Percentiles rank a stretch among this genome's conserved stretches.
phyloP scores from a whole-genome alignment of 1,284 basidiomycete genomes.

The Megacollybia platyphylla region DNA sequence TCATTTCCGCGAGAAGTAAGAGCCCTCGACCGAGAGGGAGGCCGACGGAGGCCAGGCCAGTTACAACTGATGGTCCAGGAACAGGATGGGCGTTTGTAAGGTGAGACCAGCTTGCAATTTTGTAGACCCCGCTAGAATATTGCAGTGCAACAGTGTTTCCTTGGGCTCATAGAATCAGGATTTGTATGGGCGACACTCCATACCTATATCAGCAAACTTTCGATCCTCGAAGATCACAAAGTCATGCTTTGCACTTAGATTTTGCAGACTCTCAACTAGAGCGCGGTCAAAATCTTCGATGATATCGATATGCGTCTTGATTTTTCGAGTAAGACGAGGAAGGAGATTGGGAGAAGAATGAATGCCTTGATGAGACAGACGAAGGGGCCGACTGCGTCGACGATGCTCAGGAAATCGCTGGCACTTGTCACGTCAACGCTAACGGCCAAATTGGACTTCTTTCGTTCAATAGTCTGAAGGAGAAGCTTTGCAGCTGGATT shows the following conservation, averaged over 20 bases:
- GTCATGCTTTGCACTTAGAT: slow-evolving; percentile 73
- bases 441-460: slow-evolving; percentile 88
- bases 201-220: slow-evolving; percentile 99
- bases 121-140: slow-evolving; percentile 89
- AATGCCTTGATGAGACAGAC: slow-evolving; percentile 90
- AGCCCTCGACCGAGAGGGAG: slow-evolving; percentile 78
- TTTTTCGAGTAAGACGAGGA: slow-evolving; percentile 11
- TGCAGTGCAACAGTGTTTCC: slow-evolving; percentile 96
- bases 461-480: slow-evolving; percentile 77
- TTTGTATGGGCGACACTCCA: slow-evolving; percentile 9
- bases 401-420: slow-evolving; percentile 73
- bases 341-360: slow-evolving; percentile 8
- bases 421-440: slow-evolving; percentile 89
- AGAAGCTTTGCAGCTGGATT: slow-evolving; percentile 73
- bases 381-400: slow-evolving; percentile 80
- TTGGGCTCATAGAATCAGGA: slow-evolving; percentile 16
- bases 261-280: slow-evolving; percentile 60
- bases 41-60: slow-evolving; percentile 81
- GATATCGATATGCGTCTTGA: slow-evolving; percentile 94
- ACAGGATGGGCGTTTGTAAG: slow-evolving; percentile 96
- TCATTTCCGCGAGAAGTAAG: slow-evolving; percentile 95
- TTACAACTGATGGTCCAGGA: slow-evolving; percentile 88
- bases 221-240: slow-evolving; percentile 98
- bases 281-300: slow-evolving; percentile 82
- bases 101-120: slow-evolving; percentile 93